phyloP scores from a whole-genome alignment of 1,284 basidiomycete species.

The Amylostereum chailletii region DNA sequence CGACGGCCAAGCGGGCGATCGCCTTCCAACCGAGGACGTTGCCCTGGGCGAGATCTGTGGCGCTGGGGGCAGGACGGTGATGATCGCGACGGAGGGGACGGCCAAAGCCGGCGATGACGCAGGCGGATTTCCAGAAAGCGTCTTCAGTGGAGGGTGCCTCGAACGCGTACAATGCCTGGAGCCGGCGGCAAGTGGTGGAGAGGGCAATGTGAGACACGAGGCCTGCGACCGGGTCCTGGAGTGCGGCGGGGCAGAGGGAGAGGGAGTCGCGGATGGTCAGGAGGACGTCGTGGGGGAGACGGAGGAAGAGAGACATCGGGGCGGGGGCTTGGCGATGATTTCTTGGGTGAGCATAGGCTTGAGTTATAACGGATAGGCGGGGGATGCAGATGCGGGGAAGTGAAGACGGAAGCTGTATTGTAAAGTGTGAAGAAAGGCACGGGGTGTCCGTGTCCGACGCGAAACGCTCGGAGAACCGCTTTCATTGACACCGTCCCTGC shows the following conservation, averaged over 20 bases:
- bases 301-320: constrained; percentile 7
- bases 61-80: constrained; percentile 1
- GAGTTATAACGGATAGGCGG: not conserved
- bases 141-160: constrained; percentile 12
- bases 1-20: constrained; percentile 18
- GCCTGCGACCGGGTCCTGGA: constrained; percentile 15
- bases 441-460: too few relatives aligned
- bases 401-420: not conserved
- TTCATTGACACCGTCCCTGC: too few relatives aligned
- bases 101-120: constrained; percentile 21
- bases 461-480: too few relatives aligned
- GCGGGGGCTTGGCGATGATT: not conserved
- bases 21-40: constrained; percentile 16
- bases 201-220: constrained; percentile 21
- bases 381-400: not conserved
- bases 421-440: too few relatives aligned
- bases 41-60: not conserved
- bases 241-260: constrained; percentile 13
- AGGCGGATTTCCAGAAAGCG: constrained; percentile 20
- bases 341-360: too few relatives aligned
- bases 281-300: constrained; percentile 16
- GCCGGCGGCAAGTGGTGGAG: constrained; percentile 18
- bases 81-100: constrained; percentile 16
- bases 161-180: constrained; percentile 18
- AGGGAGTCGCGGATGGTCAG: constrained; percentile 18